These are phyloP conservation scores for Phycomyces nitens DNA, from an alignment of 192 early-diverging fungal genomes.

Conservation along the genomic window DNA sequence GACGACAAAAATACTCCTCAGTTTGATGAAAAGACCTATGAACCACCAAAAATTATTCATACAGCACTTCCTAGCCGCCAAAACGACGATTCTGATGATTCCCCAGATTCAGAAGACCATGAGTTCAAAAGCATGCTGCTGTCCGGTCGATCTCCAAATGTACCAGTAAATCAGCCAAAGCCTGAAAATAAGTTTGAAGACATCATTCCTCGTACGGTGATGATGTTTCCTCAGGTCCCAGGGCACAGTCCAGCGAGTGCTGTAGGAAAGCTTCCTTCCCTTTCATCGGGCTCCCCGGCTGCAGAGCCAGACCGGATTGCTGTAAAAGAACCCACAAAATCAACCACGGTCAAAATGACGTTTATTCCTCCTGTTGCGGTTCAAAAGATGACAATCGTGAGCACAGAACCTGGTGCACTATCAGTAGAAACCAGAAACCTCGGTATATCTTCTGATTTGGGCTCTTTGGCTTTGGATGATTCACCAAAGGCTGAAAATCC, in stretches of 20 bases:
- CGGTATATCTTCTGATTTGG: no score
- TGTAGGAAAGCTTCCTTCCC: no score
- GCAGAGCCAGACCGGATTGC: no score
- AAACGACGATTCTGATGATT: no score
- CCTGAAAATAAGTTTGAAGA: slow-evolving; percentile 6
- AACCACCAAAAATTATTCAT: neutral
- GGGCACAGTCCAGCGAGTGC: neutral
- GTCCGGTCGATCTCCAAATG: no score
- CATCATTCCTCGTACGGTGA: slow-evolving; percentile 14
- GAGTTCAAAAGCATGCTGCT: no score
- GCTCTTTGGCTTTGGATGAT: no score
- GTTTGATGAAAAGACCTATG: neutral
- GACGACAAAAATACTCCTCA: neutral
- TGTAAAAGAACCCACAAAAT: neutral
- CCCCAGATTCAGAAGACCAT: no score
- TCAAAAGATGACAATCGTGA: slow-evolving; percentile 2
- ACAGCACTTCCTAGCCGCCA: no score
- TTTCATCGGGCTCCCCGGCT: no score
- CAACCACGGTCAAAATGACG: slow-evolving; percentile 16
- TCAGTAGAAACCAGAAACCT: neutral
- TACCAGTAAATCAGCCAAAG: no score
- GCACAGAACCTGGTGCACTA: neutral
- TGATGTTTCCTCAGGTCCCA: slow-evolving; percentile 21
- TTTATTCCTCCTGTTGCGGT: slow-evolving; percentile 24
- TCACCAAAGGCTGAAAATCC: no score